Base-by-base conservation (phyloP, 768 basidiomycete genomes). In the Tylopilus intermedius region DNA sequence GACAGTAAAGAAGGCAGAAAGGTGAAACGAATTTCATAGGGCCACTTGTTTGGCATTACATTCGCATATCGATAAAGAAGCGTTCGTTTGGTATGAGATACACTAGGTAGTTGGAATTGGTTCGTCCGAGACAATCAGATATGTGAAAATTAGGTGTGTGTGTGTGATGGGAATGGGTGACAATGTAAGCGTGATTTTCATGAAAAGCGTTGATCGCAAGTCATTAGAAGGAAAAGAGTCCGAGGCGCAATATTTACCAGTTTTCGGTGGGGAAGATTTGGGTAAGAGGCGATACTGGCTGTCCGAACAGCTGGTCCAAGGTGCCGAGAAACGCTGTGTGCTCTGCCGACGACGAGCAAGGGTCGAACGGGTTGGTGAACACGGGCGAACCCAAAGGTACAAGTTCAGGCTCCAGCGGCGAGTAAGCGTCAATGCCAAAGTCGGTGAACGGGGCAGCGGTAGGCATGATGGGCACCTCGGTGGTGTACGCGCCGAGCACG, bases 261-360 rank as follows among this genome's bases (percentile, higher is more conserved):
- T 42, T 48, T 37, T 56, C 55, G 8, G 42, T 43, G 8, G 48
- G 49, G 32, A 51, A 57, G 21, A 49, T 1, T 0, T 58, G 44
- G 2, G 66, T 58, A 8, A 64, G 45, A 7, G 66, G 67, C 15
- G 63, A 64, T 29, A 69, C 51, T 9, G 63, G 30, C n/a, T 62
- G 67, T 18, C 58, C 67, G n/a, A 69, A 71, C 10, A 69, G 41
- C 50, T 69, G 60, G 21, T 69, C 69, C 50, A 69, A 50, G 38
- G 62, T 58, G 26, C 44, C 52, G 11, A 69, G 58, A 21, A 58
- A 21, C 15, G 48, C 54, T 8, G 57, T 47, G 21, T 57, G 53
- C 2, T 27, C 52, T 29, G 47, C 50, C 3, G 50, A 35, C 2
- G 32, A 30, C 24, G 39, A 18, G 24, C 51, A 61, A 1, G 43